Evolutionary conservation across 1,284 basidiomycete species (phyloP), one percentile per base, ranked within the genome.

Genomic region (Puccinia polysora): DNA sequence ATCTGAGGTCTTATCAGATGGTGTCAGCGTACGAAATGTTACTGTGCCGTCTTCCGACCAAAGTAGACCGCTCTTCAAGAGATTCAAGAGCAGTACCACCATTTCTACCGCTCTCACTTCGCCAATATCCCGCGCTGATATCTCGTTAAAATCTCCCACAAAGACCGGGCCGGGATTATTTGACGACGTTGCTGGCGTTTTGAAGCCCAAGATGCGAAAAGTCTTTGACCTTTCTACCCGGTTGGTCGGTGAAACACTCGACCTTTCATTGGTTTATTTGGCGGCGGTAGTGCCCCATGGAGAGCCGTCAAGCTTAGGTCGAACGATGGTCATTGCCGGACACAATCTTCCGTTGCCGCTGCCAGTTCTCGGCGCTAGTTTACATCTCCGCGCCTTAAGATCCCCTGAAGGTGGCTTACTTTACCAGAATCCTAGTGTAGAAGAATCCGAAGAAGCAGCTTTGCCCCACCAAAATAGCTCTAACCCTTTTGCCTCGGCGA

Each of bases 341-440:
- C 73, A 71, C 58, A 76, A 76, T 30, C 47, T 78, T 7, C 77
- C 77, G 1, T 15, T 40, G 2, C 76, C 75, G 7, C 59, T 74
- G 7, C 78, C 76, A 10, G 67, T 75, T 4, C 77, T 78, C 69
- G 78, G 78, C 64, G 74, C 76, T 10, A 74, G 74, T 2, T 70
- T 78, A 32, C 78, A 78, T 45, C 65, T 78, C 34, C 75, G 76
- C 43, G 77, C 76, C 0, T 70, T 78, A 3, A 72, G 75, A 32
- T 70, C 75, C 10, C 74, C 77, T 6, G 77, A 77, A 55, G 77
- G 77, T 25, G 78, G 78, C 0, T 65, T 77, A 23, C 67, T 78
- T 20, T 78, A 78, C 73, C 74, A 75, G 70, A 77, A 77, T 36
- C 75, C 77, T 32, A 62, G 38, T 36, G 4, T 30, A 38, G n/a